phyloP scores from a whole-genome alignment of 164 flowering plant species.

The Aristolochia contorta region DNA sequence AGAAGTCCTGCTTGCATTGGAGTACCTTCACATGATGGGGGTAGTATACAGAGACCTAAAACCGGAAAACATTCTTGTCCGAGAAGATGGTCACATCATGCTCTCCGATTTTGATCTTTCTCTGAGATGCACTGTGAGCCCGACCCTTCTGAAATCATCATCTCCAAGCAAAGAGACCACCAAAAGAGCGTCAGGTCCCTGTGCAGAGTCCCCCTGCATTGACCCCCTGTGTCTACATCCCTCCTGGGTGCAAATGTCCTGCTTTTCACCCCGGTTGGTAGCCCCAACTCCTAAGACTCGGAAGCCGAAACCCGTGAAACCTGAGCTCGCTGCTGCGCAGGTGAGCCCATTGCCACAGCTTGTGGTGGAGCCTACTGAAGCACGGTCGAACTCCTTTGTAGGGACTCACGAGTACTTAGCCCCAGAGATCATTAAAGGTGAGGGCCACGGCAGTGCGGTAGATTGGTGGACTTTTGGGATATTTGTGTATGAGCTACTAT shows the following conservation, averaged over 20 bases:
- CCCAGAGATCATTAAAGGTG: constrained; percentile 80
- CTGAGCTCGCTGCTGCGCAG: constrained; percentile 28
- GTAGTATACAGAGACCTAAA: constrained; percentile 86
- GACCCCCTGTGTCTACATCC: constrained; percentile 77
- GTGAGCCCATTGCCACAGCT: constrained; percentile 62
- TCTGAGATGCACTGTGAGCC: constrained; percentile 56
- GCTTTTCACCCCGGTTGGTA: constrained; percentile 56
- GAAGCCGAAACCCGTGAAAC: constrained; percentile 40
- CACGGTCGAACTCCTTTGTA: constrained; percentile 85
- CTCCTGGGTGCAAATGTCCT: constrained; percentile 55
- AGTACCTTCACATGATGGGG: constrained; percentile 92
- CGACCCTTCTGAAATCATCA: constrained; percentile 42
- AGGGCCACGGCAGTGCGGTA: constrained; percentile 85
- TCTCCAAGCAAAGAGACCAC: constrained; percentile 27
- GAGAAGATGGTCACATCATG: constrained; percentile 94
- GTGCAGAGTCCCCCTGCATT: constrained; percentile 60
- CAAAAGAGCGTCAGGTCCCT: constrained; percentile 37
- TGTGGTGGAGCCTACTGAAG: constrained; percentile 78
- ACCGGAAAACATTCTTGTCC: constrained; percentile 79
- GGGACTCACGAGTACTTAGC: constrained; percentile 94
- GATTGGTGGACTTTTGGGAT: constrained; percentile 96
- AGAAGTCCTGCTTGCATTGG: constrained; percentile 79
- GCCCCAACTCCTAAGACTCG: constrained; percentile 37
- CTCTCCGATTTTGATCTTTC: constrained; percentile 85
- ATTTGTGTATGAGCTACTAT: constrained; percentile 67